These are phyloP conservation scores for Oryza australiensis DNA, from an alignment of 176 grass and related monocot species.

Conservation along the genomic window DNA sequence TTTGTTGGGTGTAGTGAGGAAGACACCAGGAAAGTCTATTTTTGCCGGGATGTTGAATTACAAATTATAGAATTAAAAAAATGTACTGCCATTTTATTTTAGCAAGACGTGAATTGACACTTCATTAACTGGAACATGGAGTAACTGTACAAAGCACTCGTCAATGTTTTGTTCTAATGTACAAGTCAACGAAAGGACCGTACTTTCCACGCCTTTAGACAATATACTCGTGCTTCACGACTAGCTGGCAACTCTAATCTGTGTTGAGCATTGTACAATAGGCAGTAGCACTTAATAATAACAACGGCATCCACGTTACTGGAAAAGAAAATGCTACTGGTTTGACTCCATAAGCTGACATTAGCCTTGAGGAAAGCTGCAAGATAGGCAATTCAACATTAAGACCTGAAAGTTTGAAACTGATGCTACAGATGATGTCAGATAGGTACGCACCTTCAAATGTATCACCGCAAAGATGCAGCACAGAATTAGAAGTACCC, in stretches of 20 bases:
- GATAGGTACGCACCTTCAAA: conserved; percentile 49
- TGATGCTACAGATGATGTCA: neutral
- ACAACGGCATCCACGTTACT: conserved; percentile 66
- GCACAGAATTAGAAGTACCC: conserved; percentile 50
- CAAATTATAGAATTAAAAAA: too few relatives aligned
- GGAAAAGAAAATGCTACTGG: conserved; percentile 67
- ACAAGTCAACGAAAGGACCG: neutral
- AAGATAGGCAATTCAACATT: neutral
- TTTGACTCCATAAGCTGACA: conserved; percentile 64
- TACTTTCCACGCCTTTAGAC: neutral
- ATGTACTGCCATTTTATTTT: too few relatives aligned
- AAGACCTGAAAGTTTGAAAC: neutral
- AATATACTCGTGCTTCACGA: neutral
- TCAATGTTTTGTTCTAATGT: neutral
- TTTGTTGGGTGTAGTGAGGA: too few relatives aligned
- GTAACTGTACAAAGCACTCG: neutral
- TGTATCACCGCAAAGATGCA: conserved; percentile 46
- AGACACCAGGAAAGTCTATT: too few relatives aligned
- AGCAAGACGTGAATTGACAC: neutral
- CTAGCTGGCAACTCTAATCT: conserved; percentile 24
- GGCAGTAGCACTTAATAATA: conserved; percentile 55
- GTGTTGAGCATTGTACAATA: conserved; percentile 48
- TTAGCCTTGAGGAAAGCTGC: conserved; percentile 68
- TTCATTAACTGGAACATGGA: neutral
- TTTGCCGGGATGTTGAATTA: too few relatives aligned